Evolutionary conservation across 495 filamentous ascomycete species (phyloP).

Genomic region (Neurospora discreta): DNA sequence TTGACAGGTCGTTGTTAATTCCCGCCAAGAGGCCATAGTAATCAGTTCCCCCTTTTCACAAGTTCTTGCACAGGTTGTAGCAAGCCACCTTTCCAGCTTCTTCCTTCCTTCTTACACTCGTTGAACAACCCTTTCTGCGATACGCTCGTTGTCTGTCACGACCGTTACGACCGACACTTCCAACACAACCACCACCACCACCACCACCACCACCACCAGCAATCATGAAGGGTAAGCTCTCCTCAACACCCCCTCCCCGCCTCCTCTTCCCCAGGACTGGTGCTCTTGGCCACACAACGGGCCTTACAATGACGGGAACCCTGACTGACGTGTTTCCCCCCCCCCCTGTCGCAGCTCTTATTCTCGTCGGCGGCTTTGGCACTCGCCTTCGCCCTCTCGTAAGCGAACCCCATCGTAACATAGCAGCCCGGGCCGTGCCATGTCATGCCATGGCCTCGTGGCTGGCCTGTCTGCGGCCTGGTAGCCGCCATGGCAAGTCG

Average conservation of each 20-base stretch:
- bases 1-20: not conserved
- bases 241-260: not conserved
- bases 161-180: not conserved
- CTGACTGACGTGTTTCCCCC: not conserved
- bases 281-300: not conserved
- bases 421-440: constrained; percentile 1
- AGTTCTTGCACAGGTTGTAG: not conserved
- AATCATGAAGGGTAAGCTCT: constrained; percentile 42
- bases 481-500: constrained; percentile 2
- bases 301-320: not conserved
- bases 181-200: constrained; percentile 7
- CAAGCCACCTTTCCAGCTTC: constrained; percentile 1
- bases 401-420: constrained; percentile 35
- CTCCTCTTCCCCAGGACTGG: not conserved
- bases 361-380: constrained; percentile 98
- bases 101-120: constrained; percentile 25
- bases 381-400: constrained; percentile 96
- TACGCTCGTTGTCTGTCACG: constrained; percentile 6
- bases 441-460: not conserved
- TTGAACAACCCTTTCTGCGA: constrained; percentile 9
- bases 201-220: constrained; percentile 12
- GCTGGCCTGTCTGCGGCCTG: not conserved
- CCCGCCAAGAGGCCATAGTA: not conserved
- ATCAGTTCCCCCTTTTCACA: not conserved
- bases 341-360: constrained; percentile 55